Percentiles rank a stretch among this genome's conserved stretches.
Conservation (phyloP, 208 protist species). For the Leishmania mexicana region DNA sequence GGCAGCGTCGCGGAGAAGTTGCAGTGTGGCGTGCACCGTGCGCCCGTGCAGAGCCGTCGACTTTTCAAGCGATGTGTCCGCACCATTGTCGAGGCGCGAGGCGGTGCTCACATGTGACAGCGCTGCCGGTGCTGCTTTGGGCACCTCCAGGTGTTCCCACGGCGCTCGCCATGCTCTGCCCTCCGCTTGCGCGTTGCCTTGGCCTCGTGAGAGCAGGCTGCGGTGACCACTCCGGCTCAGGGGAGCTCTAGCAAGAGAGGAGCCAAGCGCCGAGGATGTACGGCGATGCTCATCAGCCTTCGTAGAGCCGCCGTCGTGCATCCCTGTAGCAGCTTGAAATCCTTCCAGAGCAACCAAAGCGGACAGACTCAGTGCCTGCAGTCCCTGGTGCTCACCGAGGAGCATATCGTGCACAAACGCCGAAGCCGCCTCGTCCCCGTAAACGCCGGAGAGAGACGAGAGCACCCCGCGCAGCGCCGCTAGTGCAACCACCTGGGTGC, state of each 20-base stretch:
- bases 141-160: background rate
- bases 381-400: slow-evolving; percentile 49
- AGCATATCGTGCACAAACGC: slow-evolving; percentile 48
- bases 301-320: background rate
- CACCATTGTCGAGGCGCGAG: background rate
- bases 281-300: background rate
- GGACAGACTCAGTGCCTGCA: slow-evolving; percentile 34
- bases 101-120: background rate
- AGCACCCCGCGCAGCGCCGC: slow-evolving; percentile 51
- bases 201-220: slow-evolving; percentile 19
- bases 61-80: background rate
- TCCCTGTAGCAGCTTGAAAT: background rate
- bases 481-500: slow-evolving; percentile 63
- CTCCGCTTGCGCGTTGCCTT: background rate
- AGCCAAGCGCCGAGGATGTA: background rate
- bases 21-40: slow-evolving; percentile 12
- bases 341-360: slow-evolving; percentile 15
- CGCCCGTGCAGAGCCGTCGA: slow-evolving; percentile 2
- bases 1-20: slow-evolving; percentile 17
- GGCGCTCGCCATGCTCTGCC: background rate
- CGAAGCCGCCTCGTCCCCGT: slow-evolving; percentile 28
- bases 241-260: background rate
- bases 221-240: slow-evolving; percentile 3
- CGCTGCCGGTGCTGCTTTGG: background rate
- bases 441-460: slow-evolving; percentile 31